Base-by-base conservation (phyloP, 164 flowering plant genomes). In the Dillenia turbinata region DNA sequence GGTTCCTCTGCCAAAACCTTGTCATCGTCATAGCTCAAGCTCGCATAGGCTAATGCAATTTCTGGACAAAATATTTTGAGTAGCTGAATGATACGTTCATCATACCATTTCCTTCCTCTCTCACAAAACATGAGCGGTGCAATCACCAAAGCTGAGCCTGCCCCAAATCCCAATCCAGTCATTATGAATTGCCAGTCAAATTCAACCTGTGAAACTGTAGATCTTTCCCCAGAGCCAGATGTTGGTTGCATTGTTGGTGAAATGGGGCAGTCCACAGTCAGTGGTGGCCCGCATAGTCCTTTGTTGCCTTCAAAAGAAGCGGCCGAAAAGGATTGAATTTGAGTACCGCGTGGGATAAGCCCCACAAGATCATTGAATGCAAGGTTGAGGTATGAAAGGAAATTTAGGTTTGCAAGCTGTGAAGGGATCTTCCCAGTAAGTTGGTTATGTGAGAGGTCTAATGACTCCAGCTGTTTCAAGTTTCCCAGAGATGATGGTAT, bases 281-380 rank as follows among this genome's bases (percentile, higher is more conserved):
- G 54, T 4, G 82, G 85, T 8, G 13, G n/a, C 8, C 88, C 88
- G 46, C 83, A 84, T n/a, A 84, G 52, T 58, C 79, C 79, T 26
- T 8, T 7, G 19, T 81, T 84, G 3, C 78, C 84, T 49, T 44
- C 24, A 9, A 19, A 81, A 9, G 81, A 74, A 64, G 14, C 45
- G 9, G 10, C 40, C 55, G 70, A 15, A 63, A 81, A 84, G 26
- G 85, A 64, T 4, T 48, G 60, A 17, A 82, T 14, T 13, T 80
- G 85, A 6, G 44, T 62, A 3, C 72, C 60, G 44, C 0, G 12
- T 44, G 85, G 78, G 44, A 85, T 81, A n/a, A 0, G 26, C 7
- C 90, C 90, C 24, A 9, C 57, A 33, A 85, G 69, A 9, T 59
- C 47, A 59, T 85, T 85, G 45, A 26, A 15, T 1, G 90, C 81